These are phyloP conservation scores for Podospora australis DNA, from an alignment of 495 filamentous ascomycete genomes.

Conservation along the genomic window DNA sequence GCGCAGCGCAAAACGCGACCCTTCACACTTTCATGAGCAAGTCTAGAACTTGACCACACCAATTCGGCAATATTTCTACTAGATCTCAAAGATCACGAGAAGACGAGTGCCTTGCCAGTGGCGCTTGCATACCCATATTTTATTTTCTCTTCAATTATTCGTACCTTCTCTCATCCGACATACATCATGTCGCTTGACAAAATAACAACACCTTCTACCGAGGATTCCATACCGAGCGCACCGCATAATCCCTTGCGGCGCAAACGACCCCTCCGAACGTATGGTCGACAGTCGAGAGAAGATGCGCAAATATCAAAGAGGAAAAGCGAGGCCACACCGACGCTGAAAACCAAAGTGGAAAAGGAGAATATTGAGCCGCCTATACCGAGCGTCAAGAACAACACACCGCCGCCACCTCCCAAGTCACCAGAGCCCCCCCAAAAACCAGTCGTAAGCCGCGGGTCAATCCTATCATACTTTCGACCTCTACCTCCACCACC, in stretches of 20 bases:
- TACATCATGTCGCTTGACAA: neutral
- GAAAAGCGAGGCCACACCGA: neutral
- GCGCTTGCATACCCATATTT: no score
- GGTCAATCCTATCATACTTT: constrained; percentile 40
- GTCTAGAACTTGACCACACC: no score
- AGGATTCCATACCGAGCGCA: neutral
- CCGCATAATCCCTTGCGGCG: constrained; percentile 2
- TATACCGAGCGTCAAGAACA: neutral
- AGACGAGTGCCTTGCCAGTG: no score
- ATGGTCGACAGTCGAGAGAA: constrained; percentile 33
- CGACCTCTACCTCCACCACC: constrained; percentile 14
- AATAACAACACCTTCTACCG: neutral
- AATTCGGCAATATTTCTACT: neutral
- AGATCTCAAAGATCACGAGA: neutral
- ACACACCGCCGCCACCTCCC: neutral
- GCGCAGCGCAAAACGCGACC: neutral
- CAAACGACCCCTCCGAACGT: constrained; percentile 39
- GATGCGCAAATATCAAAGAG: neutral
- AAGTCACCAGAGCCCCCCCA: neutral
- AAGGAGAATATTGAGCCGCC: neutral
- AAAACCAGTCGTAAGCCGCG: constrained; percentile 20
- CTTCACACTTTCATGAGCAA: no score
- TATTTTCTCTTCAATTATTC: no score
- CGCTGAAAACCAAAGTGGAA: neutral
- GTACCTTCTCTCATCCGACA: no score